Evolutionary conservation across 345 rosid genomes (phyloP).

Genomic region (Pistacia integerrima): DNA sequence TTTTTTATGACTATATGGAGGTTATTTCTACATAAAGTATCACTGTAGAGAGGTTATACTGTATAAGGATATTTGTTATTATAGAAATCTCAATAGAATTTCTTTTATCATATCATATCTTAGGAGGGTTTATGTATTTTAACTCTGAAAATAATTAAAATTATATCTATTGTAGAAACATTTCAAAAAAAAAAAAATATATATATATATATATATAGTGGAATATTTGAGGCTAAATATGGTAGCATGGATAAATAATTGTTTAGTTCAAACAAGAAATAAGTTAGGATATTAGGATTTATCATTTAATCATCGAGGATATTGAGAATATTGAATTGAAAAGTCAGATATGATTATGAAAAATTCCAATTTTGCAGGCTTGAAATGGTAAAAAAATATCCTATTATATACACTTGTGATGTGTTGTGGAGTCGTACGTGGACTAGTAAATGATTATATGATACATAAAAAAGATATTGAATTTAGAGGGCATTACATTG

Average conservation of each 20-base stretch:
- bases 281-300: background rate
- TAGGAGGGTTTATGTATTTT: no score
- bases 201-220: no score
- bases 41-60: no score
- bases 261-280: background rate
- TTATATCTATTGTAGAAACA: no score
- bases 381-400: background rate
- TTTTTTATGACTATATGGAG: no score
- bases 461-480: background rate
- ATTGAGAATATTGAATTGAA: background rate
- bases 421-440: background rate
- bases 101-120: no score
- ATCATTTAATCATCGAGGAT: no score
- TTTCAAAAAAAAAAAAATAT: no score
- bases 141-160: no score
- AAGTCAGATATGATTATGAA: background rate
- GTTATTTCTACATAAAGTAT: no score
- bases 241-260: background rate
- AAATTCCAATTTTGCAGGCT: background rate
- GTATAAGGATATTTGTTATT: no score
- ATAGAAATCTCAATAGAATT: no score
- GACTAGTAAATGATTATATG: background rate
- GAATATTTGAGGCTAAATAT: background rate
- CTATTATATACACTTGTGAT: background rate
- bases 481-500: background rate